A percentile compares a stretch with the other conserved stretches of the same genome.
These are phyloP conservation scores for Phanerochaete sordida DNA, from an alignment of 768 basidiomycete species.

Conservation along the genomic window DNA sequence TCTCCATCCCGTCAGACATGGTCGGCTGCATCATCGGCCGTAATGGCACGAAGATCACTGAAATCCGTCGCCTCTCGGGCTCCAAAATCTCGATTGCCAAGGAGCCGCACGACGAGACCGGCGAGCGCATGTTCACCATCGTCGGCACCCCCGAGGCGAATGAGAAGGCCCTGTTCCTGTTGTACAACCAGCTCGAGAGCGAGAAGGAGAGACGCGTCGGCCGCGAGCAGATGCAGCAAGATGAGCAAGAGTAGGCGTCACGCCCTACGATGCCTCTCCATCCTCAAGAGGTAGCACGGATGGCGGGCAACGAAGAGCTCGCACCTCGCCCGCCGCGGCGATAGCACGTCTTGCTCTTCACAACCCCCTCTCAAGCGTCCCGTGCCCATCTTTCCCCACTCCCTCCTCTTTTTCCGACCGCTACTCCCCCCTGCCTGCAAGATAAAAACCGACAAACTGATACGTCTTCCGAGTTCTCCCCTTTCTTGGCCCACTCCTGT, in stretches of 20 bases:
- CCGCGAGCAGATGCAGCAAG: conserved; percentile 75
- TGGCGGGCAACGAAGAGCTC: background rate
- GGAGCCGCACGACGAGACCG: conserved; percentile 98
- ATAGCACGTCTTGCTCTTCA: background rate
- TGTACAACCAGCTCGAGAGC: conserved; percentile 96
- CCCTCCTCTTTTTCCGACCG: background rate
- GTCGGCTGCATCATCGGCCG: conserved; percentile 96
- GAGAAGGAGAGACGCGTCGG: conserved; percentile 94
- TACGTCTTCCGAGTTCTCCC: background rate
- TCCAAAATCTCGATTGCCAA: conserved; percentile 99
- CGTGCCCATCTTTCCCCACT: background rate
- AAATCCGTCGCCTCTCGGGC: conserved; percentile 96
- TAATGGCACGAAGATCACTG: conserved; percentile 97
- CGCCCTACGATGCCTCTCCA: background rate
- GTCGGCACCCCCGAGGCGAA: conserved; percentile 94
- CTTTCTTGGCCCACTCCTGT: conserved; percentile 2
- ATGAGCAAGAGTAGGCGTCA: conserved; percentile 39
- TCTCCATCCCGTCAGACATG: conserved; percentile 99
- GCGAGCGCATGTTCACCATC: conserved; percentile 99
- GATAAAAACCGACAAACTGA: background rate
- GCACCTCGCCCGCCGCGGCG: background rate
- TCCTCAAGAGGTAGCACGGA: background rate
- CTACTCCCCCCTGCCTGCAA: background rate
- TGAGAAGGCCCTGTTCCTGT: conserved; percentile 94
- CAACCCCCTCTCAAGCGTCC: background rate